Evolutionary conservation across 1,284 basidiomycete genomes (phyloP).

Genomic region (Trametes pubescens): DNA sequence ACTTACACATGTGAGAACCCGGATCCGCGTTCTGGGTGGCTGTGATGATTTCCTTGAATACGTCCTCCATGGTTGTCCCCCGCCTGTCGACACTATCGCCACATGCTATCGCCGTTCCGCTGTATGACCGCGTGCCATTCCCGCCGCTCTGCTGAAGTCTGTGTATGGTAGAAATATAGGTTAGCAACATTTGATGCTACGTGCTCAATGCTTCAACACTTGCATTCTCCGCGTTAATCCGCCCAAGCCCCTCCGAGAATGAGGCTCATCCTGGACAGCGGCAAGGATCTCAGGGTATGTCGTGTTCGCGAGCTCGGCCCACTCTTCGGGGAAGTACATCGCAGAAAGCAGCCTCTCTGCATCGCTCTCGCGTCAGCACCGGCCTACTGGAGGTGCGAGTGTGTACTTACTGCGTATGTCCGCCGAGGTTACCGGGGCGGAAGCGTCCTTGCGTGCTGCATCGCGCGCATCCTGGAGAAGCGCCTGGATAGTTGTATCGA

Average conservation of each 20-base stretch:
- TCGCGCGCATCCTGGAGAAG: constrained; percentile 20
- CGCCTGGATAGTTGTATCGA: constrained; percentile 19
- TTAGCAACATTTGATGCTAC: not conserved
- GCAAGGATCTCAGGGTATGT: constrained; percentile 15
- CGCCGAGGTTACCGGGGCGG: constrained; percentile 18
- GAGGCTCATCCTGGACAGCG: not conserved
- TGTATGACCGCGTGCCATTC: not conserved
- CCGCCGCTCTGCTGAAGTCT: not conserved
- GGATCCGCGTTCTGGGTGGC: constrained; percentile 19
- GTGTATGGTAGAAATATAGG: no score
- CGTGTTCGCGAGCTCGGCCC: constrained; percentile 12
- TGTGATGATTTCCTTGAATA: constrained; percentile 29
- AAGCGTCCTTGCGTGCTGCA: constrained; percentile 12
- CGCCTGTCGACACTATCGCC: constrained; percentile 31
- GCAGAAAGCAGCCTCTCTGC: not conserved
- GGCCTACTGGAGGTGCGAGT: no score
- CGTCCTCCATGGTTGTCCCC: constrained; percentile 21
- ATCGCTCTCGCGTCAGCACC: not conserved
- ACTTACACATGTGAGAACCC: constrained; percentile 28
- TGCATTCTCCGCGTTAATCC: not conserved
- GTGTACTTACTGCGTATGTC: constrained; percentile 19
- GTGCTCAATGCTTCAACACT: no score
- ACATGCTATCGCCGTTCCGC: constrained; percentile 29
- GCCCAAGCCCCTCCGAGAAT: no score
- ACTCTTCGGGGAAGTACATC: constrained; percentile 8